Base-by-base conservation (phyloP, 352 stramenopile genomes). In the Phytophthora macrochlamydospora region DNA sequence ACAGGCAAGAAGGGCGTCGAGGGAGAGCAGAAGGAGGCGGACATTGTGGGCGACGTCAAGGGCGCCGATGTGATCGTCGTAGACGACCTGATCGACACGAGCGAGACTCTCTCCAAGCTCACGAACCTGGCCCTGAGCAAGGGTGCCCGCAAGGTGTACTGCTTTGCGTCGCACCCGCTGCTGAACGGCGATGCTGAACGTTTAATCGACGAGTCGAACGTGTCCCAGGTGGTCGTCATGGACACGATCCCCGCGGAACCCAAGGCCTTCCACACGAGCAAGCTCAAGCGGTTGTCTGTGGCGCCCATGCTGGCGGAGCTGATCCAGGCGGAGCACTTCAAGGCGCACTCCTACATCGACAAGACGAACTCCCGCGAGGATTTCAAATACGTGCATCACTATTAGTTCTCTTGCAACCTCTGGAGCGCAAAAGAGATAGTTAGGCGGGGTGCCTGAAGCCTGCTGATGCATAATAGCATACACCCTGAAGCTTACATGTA, bases 71-170 rank as follows among this genome's bases (percentile, higher is more conserved):
- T 97, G 42, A 95, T 98, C 64, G 85, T 98, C 40, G 91, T 98
- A 30, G 93, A 98, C 68, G 92, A 98, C 70, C 78, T 98, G 54
- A 84, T 98, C 43, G 91, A 97, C 72, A 97, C 85, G 59, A 90
- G 75, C 45, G 77, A 81, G 57, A 96, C 89, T 32, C 73, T 98
- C 13, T 75, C 75, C 48, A 92, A 93, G 62, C 76, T 95, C n/a
- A 91, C 84, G 24, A 84, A 91, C 61, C 73, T 96, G 50, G 75
- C 92, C 14, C 85, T 93, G 52, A 77, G 89, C 48, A 88, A 85
- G 57, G 93, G 93, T 33, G 93, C 92, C 2, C 85, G 86, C 33
- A 92, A 94, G 54, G 81, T 98, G 14, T 96, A 94, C 76, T 92
- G 87, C 76, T 97, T 97, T 62, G 88, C 90, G 28, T 97, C 90